Conservation (phyloP, 208 protist genomes). For the Acanthamoeba royreba region DNA sequence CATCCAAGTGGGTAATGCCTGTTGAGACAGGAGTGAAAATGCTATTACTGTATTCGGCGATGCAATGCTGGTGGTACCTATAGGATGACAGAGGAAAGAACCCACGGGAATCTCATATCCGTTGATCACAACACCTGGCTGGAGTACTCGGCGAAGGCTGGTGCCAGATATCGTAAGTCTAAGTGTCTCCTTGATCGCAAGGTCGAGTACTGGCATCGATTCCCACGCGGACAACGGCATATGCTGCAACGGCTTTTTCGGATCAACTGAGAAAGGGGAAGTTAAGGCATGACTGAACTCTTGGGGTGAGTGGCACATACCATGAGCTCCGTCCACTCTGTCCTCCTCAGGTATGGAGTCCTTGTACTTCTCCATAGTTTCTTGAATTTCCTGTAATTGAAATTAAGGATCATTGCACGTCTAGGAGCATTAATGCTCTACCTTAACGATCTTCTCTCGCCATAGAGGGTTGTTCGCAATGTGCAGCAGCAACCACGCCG, state of each 20-base stretch:
- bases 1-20: background rate
- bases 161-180: background rate
- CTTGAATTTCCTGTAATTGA: background rate
- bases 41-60: background rate
- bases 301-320: background rate
- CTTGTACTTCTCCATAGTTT: background rate
- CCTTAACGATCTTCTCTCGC: background rate
- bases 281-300: background rate
- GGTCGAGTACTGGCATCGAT: background rate
- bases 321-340: background rate
- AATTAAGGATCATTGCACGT: too few relatives aligned
- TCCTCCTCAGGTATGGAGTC: background rate
- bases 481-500: background rate
- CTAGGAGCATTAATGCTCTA: too few relatives aligned
- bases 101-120: slow-evolving; percentile 5
- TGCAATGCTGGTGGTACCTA: background rate
- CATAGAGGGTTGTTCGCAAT: background rate
- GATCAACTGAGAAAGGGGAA: background rate
- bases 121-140: background rate
- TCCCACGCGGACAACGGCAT: background rate
- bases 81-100: background rate
- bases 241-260: background rate
- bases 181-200: background rate
- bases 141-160: background rate
- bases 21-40: background rate